phyloP scores from a whole-genome alignment of 2,329 filamentous ascomycete species.

The Curvularia hawaiiensis region DNA sequence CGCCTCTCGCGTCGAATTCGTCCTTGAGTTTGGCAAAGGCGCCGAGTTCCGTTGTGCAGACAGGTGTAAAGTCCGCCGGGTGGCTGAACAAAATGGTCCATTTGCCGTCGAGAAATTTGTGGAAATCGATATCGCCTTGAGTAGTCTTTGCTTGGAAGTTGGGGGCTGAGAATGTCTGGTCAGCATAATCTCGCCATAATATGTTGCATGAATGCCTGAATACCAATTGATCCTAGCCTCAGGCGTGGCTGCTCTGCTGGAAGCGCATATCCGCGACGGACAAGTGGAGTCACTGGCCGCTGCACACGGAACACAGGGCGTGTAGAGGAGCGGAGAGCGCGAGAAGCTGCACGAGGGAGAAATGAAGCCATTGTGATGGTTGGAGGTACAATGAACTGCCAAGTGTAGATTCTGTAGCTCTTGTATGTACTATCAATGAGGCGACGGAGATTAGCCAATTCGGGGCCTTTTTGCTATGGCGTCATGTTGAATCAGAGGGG shows the following conservation, averaged over 20 bases:
- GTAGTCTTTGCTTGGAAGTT: slow-evolving; percentile 87
- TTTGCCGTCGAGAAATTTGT: slow-evolving; percentile 77
- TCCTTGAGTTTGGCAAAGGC: slow-evolving; percentile 88
- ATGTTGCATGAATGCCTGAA: background rate
- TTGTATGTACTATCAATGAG: background rate
- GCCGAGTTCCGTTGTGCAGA: slow-evolving; percentile 94
- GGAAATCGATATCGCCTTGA: slow-evolving; percentile 73
- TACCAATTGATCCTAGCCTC: slow-evolving; percentile 50
- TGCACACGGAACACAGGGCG: slow-evolving; percentile 35
- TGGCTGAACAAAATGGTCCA: slow-evolving; percentile 87
- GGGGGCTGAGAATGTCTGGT: slow-evolving; percentile 60
- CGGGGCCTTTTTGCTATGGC: slow-evolving; percentile 15
- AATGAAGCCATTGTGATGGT: slow-evolving; percentile 41
- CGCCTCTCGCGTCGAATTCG: slow-evolving; percentile 84
- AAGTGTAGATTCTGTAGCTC: slow-evolving; percentile 7
- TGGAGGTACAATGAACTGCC: background rate
- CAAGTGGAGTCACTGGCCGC: slow-evolving; percentile 35
- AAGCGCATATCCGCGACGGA: slow-evolving; percentile 47
- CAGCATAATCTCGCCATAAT: background rate
- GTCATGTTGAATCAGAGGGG: slow-evolving; percentile 15
- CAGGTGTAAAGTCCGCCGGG: slow-evolving; percentile 87
- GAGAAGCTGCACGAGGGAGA: slow-evolving; percentile 43
- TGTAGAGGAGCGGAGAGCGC: slow-evolving; percentile 36
- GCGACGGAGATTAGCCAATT: slow-evolving; percentile 7
- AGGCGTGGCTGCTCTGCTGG: slow-evolving; percentile 50